A percentile compares a stretch with the other conserved stretches of the same genome.
These are phyloP conservation scores for Erodium moschatum DNA, from an alignment of 441 rosid genomes.

Conservation along the genomic window DNA sequence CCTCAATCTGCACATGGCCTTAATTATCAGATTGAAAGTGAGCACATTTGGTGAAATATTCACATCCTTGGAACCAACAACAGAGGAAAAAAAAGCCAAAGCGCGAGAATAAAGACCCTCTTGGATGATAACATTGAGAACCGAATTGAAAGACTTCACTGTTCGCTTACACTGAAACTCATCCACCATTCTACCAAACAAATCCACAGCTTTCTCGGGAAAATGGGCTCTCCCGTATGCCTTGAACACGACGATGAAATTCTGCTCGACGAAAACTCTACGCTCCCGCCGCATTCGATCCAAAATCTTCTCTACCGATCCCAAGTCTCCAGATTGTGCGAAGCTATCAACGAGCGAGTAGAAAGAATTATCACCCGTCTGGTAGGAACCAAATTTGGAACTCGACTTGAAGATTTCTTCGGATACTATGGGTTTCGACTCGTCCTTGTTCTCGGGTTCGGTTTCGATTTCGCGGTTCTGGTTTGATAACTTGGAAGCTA, in stretches of 20 bases:
- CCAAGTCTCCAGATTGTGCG: conserved; percentile 50
- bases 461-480: neutral
- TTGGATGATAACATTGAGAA: conserved; percentile 56
- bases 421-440: conserved; percentile 36
- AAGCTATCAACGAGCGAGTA: conserved; percentile 50
- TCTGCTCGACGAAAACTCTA: conserved; percentile 47
- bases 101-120: conserved; percentile 50
- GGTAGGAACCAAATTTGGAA: conserved; percentile 59
- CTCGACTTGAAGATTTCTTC: conserved; percentile 43
- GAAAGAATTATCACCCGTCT: conserved; percentile 65
- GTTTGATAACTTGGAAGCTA: neutral
- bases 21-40: conserved; percentile 65
- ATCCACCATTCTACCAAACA: conserved; percentile 53
- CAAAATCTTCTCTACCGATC: conserved; percentile 46
- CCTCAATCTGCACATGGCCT: conserved; percentile 64
- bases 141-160: conserved; percentile 54
- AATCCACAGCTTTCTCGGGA: conserved; percentile 52
- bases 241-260: conserved; percentile 51
- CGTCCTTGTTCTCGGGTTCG: conserved; percentile 8
- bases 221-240: conserved; percentile 68
- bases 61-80: conserved; percentile 35
- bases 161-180: conserved; percentile 33
- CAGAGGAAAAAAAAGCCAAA: conserved; percentile 53
- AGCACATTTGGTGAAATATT: conserved; percentile 54
- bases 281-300: conserved; percentile 52